Conservation (phyloP, 116 monocot species). For the Trichopus zeylanicus region DNA sequence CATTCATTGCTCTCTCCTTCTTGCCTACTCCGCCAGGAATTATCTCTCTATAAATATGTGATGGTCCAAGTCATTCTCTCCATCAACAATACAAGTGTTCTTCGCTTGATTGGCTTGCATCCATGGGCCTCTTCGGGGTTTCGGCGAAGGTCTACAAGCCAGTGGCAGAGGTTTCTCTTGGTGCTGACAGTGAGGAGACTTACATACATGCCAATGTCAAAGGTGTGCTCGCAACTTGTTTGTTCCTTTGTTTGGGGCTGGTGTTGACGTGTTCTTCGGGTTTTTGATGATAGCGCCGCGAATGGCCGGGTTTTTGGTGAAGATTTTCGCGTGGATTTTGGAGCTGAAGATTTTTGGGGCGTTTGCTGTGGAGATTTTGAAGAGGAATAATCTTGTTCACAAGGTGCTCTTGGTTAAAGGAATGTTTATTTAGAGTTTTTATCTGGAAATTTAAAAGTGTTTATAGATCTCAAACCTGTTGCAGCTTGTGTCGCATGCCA, state of each 20-base stretch:
- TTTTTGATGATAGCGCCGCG: slow-evolving; percentile 54
- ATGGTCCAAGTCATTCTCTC: not conserved
- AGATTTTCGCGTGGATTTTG: slow-evolving; percentile 80
- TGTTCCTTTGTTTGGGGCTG: no score
- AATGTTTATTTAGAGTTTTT: not conserved
- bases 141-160: slow-evolving; percentile 68
- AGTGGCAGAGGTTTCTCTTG: slow-evolving; percentile 51
- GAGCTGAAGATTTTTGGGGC: slow-evolving; percentile 57
- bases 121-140: slow-evolving; percentile 59
- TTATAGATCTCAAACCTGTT: slow-evolving; percentile 3
- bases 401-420: slow-evolving; percentile 28
- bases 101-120: not conserved
- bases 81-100: no score
- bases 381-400: slow-evolving; percentile 69
- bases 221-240: slow-evolving; percentile 25
- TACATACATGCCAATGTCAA: slow-evolving; percentile 72
- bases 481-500: slow-evolving; percentile 72
- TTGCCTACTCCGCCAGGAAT: not conserved
- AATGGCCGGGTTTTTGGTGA: slow-evolving; percentile 71
- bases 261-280: not conserved
- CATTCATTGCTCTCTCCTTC: no score
- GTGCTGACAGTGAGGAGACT: slow-evolving; percentile 48
- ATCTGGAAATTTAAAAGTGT: not conserved
- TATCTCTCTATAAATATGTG: not conserved
- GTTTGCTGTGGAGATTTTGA: slow-evolving; percentile 36